Percentiles rank a stretch among this genome's conserved stretches.
These are phyloP conservation scores for Cynara cardunculus DNA, from an alignment of 129 eudicot species.

Conservation along the genomic window DNA sequence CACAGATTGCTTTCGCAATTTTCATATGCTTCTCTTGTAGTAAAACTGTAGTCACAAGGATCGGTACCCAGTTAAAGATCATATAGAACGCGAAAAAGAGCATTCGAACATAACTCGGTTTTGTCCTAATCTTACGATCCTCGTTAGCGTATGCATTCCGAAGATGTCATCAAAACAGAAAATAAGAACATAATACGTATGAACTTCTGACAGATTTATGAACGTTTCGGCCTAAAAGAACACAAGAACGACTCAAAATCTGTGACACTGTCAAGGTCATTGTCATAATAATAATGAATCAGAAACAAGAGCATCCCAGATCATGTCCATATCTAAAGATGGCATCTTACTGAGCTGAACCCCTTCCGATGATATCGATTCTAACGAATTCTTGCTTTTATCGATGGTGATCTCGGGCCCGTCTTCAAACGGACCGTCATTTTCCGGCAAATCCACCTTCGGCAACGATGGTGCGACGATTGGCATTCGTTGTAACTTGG, in stretches of 20 bases:
- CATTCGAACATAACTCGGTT: no score
- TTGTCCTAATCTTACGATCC: not conserved
- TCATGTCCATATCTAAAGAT: constrained; percentile 80
- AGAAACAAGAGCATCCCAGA: constrained; percentile 71
- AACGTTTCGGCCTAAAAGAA: not conserved
- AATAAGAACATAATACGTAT: not conserved
- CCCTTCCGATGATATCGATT: constrained; percentile 27
- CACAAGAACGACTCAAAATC: not conserved
- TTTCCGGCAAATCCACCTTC: not conserved
- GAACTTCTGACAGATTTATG: not conserved
- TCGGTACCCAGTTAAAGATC: not conserved
- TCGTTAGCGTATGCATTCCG: not conserved
- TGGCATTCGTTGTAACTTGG: constrained; percentile 49
- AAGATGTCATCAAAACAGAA: not conserved
- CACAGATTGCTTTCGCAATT: not conserved
- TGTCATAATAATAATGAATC: constrained; percentile 28
- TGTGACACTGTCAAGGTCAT: not conserved
- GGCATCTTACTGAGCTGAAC: constrained; percentile 86
- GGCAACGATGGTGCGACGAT: not conserved
- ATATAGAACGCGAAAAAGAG: not conserved
- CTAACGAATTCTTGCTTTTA: constrained; percentile 21
- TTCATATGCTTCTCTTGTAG: not conserved
- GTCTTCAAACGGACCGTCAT: not conserved
- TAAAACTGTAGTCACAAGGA: not conserved
- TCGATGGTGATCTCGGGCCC: constrained; percentile 1